phyloP scores from a whole-genome alignment of 2,329 filamentous ascomycete species.

The Aspergillus thermomutatus region DNA sequence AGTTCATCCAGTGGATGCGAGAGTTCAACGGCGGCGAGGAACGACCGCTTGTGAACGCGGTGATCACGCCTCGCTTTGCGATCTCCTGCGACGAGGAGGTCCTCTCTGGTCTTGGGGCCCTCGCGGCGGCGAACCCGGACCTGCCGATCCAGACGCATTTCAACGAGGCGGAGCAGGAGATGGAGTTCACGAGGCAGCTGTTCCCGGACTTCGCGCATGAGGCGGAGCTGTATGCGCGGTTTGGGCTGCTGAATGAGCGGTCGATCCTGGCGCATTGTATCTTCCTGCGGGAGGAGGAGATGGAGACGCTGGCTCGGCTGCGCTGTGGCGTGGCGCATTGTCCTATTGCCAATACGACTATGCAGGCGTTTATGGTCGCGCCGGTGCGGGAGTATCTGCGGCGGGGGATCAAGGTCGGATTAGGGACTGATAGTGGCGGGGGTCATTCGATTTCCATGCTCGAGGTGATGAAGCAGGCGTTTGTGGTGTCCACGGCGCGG shows the following conservation, averaged over 20 bases:
- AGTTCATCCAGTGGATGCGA: conserved; percentile 50
- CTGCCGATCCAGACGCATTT: conserved; percentile 66
- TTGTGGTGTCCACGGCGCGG: conserved; percentile 47
- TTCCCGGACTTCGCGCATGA: conserved; percentile 58
- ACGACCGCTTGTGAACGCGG: conserved; percentile 43
- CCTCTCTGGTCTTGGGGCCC: conserved; percentile 53
- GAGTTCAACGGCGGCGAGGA: conserved; percentile 42
- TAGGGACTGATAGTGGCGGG: conserved; percentile 64
- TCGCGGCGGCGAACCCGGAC: conserved; percentile 48
- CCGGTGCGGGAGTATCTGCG: conserved; percentile 56
- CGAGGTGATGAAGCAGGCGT: conserved; percentile 46
- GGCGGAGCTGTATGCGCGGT: conserved; percentile 57
- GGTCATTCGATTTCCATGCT: conserved; percentile 59
- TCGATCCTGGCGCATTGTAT: conserved; percentile 67
- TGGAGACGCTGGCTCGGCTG: conserved; percentile 44
- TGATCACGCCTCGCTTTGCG: conserved; percentile 60
- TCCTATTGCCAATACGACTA: conserved; percentile 61
- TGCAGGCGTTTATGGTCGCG: conserved; percentile 58
- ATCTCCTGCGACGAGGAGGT: conserved; percentile 57
- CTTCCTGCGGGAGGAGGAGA: conserved; percentile 57
- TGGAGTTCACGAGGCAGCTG: conserved; percentile 51
- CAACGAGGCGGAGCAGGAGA: conserved; percentile 62
- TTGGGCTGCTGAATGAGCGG: conserved; percentile 52
- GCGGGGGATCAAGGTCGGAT: conserved; percentile 60
- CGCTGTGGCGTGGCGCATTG: conserved; percentile 63